Percentiles rank a stretch among this genome's conserved stretches.
Evolutionary conservation across 768 basidiomycete genomes (phyloP).

Genomic region (Leccinum aurantiacum): DNA sequence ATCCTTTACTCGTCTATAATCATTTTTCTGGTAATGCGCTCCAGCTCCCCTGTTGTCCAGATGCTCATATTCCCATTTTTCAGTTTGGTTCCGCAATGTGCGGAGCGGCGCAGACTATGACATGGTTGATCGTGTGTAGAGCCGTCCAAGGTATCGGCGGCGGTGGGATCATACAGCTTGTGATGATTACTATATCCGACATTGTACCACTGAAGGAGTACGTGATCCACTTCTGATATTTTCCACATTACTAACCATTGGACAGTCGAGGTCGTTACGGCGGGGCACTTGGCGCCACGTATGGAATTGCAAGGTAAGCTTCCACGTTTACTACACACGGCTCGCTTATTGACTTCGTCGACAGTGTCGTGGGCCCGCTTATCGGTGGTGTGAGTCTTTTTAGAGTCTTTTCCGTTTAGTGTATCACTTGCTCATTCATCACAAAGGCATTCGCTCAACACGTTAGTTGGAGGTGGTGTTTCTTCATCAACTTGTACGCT

Average conservation of each 20-base stretch:
- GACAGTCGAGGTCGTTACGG: constrained; percentile 74
- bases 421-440: constrained; percentile 4
- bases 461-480: constrained; percentile 83
- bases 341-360: neutral
- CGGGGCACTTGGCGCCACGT: constrained; percentile 73
- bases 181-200: constrained; percentile 78
- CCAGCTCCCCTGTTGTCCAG: neutral
- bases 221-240: constrained; percentile 19
- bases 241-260: constrained; percentile 18
- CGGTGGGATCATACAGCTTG: constrained; percentile 75
- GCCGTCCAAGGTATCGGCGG: constrained; percentile 85
- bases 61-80: neutral
- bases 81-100: constrained; percentile 80
- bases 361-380: constrained; percentile 73
- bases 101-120: constrained; percentile 77
- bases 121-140: constrained; percentile 72
- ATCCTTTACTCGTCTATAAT: constrained; percentile 65
- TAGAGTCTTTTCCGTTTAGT: neutral
- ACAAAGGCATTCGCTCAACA: constrained; percentile 65
- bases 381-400: constrained; percentile 67
- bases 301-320: constrained; percentile 60
- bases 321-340: neutral
- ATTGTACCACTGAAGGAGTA: constrained; percentile 80
- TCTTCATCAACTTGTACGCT: constrained; percentile 73
- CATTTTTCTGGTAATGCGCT: constrained; percentile 59